These are phyloP conservation scores for Amanita pallidorosea DNA, from an alignment of 768 basidiomycete genomes.

Conservation along the genomic window DNA sequence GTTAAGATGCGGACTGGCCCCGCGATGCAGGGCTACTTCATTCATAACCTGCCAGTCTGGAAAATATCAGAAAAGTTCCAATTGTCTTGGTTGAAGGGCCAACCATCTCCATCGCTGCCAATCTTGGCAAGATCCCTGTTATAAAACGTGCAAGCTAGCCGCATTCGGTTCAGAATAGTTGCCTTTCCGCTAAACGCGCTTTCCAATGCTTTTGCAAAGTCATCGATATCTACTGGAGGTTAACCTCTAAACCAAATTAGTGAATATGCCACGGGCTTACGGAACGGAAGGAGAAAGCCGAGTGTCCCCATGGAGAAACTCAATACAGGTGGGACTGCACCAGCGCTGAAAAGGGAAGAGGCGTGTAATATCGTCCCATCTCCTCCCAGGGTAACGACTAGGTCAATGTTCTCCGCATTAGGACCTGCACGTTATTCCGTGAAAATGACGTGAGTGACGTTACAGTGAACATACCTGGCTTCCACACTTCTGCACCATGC, in stretches of 20 bases:
- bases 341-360: constrained; percentile 80
- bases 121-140: constrained; percentile 49
- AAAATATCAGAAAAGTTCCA: constrained; percentile 1
- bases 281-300: constrained; percentile 89
- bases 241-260: background rate
- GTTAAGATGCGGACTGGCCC: constrained; percentile 83
- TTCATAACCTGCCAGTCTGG: constrained; percentile 97
- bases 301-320: constrained; percentile 92
- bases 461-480: constrained; percentile 33
- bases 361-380: constrained; percentile 94
- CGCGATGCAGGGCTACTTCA: constrained; percentile 87
- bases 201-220: constrained; percentile 70
- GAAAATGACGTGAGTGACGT: background rate
- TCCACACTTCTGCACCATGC: constrained; percentile 55
- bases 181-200: constrained; percentile 73
- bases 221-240: constrained; percentile 63
- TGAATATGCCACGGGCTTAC: constrained; percentile 35
- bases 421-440: constrained; percentile 21
- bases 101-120: constrained; percentile 49
- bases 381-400: constrained; percentile 87
- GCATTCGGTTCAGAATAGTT: constrained; percentile 82
- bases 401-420: constrained; percentile 56
- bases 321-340: constrained; percentile 87
- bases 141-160: constrained; percentile 73
- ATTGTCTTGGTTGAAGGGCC: constrained; percentile 9